A percentile compares a stretch with the other conserved stretches of the same genome.
phyloP scores from a whole-genome alignment of 257 asterid genomes.

The Sherardia arvensis region DNA sequence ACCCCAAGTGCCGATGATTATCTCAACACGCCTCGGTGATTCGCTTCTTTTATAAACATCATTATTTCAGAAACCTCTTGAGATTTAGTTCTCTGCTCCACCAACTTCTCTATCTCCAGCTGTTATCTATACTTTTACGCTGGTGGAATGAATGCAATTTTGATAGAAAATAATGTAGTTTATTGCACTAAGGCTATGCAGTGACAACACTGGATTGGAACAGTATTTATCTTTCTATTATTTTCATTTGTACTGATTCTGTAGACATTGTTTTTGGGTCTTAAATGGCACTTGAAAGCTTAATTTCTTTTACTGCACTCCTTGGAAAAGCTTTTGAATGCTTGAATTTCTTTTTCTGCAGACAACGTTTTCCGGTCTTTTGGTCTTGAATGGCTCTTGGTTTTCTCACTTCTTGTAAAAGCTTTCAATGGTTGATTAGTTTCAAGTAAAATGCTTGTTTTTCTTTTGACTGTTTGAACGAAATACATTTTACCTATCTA shows the following conservation, averaged over 20 bases:
- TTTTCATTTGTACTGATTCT: neutral
- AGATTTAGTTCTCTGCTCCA: neutral
- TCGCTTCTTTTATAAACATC: neutral
- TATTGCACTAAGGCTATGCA: neutral
- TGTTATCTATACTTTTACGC: neutral
- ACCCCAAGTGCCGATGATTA: conserved; percentile 42
- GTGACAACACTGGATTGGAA: neutral
- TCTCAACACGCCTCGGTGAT: conserved; percentile 59
- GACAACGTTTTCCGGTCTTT: too few species aligned
- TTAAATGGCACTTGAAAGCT: neutral
- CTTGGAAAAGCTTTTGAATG: too few species aligned
- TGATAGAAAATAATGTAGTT: neutral
- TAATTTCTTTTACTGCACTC: too few species aligned
- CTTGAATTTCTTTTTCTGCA: too few species aligned
- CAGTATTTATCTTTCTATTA: neutral
- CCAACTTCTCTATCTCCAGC: neutral
- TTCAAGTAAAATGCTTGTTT: neutral
- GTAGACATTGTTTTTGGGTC: neutral
- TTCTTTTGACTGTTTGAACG: too few species aligned
- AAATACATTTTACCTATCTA: too few species aligned
- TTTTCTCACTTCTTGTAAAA: too few species aligned
- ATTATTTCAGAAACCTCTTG: neutral
- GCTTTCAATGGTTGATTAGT: too few species aligned
- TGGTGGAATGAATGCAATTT: neutral
- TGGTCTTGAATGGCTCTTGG: too few species aligned